Evolutionary conservation across 1,284 basidiomycete genomes (phyloP).

Genomic region (Papiliotrema laurentii): DNA sequence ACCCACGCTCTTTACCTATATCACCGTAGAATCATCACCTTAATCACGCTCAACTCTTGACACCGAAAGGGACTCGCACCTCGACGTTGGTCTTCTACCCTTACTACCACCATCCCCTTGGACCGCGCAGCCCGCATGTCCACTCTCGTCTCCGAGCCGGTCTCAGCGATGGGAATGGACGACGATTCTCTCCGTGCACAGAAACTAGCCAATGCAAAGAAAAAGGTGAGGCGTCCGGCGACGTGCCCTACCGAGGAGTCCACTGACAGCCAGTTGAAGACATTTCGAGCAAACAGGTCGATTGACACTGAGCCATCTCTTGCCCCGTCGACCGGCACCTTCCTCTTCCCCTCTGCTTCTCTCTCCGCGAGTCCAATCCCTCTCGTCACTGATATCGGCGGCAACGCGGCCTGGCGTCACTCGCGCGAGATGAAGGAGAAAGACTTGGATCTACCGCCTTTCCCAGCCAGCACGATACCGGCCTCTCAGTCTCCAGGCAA

Average conservation of each 20-base stretch:
- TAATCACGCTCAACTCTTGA: too few species aligned
- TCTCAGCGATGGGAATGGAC: background rate
- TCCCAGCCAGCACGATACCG: background rate
- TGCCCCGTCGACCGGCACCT: constrained; percentile 1
- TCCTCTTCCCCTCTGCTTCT: constrained; percentile 14
- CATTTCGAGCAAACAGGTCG: constrained; percentile 35
- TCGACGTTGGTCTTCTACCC: too few species aligned
- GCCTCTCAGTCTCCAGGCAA: constrained; percentile 3
- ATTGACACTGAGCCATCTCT: constrained; percentile 7
- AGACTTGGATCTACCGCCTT: background rate
- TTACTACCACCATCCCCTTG: too few species aligned
- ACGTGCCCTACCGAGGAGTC: background rate
- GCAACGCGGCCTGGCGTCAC: constrained; percentile 10
- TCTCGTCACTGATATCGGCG: constrained; percentile 17
- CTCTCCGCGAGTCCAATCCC: constrained; percentile 13
- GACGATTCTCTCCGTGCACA: constrained; percentile 23
- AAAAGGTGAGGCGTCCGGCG: constrained; percentile 28
- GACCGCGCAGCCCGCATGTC: too few species aligned
- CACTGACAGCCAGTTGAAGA: constrained; percentile 25
- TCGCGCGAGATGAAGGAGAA: constrained; percentile 12
- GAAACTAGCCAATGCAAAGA: constrained; percentile 34
- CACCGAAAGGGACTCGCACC: too few species aligned
- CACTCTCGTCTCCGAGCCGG: too few species aligned
- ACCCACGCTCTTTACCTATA: too few species aligned
- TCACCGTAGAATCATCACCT: too few species aligned